A percentile compares a stretch with the other conserved stretches of the same genome.
phyloP scores from a whole-genome alignment of 768 basidiomycete genomes.

The Coprinopsis strossmayeri region DNA sequence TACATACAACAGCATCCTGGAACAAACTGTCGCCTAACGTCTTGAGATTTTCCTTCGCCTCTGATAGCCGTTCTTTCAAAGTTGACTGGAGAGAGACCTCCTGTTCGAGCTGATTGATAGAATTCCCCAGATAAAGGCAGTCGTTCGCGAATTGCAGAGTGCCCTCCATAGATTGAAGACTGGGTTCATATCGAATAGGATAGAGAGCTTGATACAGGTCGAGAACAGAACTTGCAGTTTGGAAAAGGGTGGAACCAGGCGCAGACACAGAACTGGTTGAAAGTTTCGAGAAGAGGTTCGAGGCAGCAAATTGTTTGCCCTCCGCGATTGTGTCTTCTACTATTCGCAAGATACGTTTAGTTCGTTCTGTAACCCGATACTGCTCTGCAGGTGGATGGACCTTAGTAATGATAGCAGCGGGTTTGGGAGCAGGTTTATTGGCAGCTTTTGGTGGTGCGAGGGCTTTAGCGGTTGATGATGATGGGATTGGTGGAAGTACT shows the following conservation, averaged over 20 bases:
- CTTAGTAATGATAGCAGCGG: slow-evolving; percentile 1
- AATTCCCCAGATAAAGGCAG: slow-evolving; percentile 56
- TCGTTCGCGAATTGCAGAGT: slow-evolving; percentile 81
- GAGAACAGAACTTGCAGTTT: slow-evolving; percentile 58
- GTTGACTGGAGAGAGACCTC: slow-evolving; percentile 19
- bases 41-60: slow-evolving; percentile 44
- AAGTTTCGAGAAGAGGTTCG: slow-evolving; percentile 41
- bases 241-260: slow-evolving; percentile 51
- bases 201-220: slow-evolving; percentile 79
- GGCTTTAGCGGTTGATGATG: slow-evolving; percentile 11
- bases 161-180: slow-evolving; percentile 43
- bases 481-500: slow-evolving; percentile 14
- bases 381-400: slow-evolving; percentile 36
- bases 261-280: slow-evolving; percentile 23
- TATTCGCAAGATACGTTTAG: slow-evolving; percentile 44
- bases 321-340: slow-evolving; percentile 63
- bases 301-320: slow-evolving; percentile 54
- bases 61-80: slow-evolving; percentile 42
- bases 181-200: slow-evolving; percentile 50
- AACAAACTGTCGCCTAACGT: slow-evolving; percentile 64
- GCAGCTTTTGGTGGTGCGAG: too few species aligned
- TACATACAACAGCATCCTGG: slow-evolving; percentile 59
- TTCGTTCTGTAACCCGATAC: slow-evolving; percentile 54
- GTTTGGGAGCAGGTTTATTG: background rate
- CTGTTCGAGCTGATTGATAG: slow-evolving; percentile 38